phyloP scores from a whole-genome alignment of 2,329 filamentous ascomycete genomes.

The Xylaria digitata region DNA sequence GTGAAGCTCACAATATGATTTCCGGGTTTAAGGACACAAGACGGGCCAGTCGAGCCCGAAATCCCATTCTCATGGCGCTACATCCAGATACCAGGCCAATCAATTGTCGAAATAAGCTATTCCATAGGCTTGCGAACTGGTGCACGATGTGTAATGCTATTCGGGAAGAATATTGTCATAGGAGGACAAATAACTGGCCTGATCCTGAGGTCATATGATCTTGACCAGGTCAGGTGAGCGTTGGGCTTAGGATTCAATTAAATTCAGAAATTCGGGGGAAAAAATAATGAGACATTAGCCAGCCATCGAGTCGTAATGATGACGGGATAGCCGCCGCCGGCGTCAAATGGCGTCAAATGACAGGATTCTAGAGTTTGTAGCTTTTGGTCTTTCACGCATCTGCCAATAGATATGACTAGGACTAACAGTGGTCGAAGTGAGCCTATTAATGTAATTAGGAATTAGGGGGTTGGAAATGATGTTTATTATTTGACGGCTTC shows the following conservation, averaged over 20 bases:
- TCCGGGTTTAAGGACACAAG: background rate
- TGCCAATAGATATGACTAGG: conserved; percentile 18
- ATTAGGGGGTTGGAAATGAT: conserved; percentile 18
- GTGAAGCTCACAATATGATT: background rate
- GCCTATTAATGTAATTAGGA: background rate
- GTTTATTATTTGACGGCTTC: conserved; percentile 37
- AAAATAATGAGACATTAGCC: conserved; percentile 20
- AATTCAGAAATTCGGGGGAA: background rate
- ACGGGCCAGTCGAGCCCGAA: background rate
- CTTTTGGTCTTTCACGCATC: conserved; percentile 3
- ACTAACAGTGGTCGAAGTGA: conserved; percentile 20
- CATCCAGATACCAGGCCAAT: conserved; percentile 1
- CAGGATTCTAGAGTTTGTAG: conserved; percentile 21
- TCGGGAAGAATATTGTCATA: background rate
- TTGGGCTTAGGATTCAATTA: conserved; percentile 2
- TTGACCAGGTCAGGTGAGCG: background rate
- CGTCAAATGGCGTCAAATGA: conserved; percentile 32
- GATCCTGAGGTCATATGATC: conserved; percentile 17
- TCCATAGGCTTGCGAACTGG: background rate
- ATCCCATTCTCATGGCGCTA: background rate
- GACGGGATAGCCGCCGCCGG: conserved; percentile 8
- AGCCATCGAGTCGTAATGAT: conserved; percentile 5
- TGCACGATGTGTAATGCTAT: conserved; percentile 5
- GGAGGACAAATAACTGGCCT: conserved; percentile 7
- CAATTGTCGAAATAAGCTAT: background rate